Evolutionary conservation across 2,329 filamentous ascomycete species (phyloP).

Genomic region (Bipolaris victoriae): DNA sequence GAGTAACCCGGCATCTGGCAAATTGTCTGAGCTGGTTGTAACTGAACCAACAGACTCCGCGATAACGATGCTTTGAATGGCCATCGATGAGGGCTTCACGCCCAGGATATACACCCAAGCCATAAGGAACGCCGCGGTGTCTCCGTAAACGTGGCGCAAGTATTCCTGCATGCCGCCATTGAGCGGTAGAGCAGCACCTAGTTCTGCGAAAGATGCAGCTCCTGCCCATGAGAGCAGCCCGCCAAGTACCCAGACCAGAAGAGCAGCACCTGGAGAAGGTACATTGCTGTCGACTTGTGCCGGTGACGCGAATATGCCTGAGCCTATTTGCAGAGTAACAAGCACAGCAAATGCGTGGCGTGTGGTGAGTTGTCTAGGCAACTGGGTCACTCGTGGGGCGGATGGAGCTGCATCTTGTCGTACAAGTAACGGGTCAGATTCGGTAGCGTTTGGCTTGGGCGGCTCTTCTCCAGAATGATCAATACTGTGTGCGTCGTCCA

Average conservation of each 20-base stretch:
- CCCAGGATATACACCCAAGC: slow-evolving; percentile 71
- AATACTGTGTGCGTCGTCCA: slow-evolving; percentile 2
- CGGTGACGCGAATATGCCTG: slow-evolving; percentile 69
- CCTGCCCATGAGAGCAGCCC: slow-evolving; percentile 69
- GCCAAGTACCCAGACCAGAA: slow-evolving; percentile 67
- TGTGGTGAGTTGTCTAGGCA: slow-evolving; percentile 42
- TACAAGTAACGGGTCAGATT: slow-evolving; percentile 37
- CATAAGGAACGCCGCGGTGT: slow-evolving; percentile 66
- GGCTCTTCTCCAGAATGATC: slow-evolving; percentile 8
- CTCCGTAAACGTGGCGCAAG: slow-evolving; percentile 65
- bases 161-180: slow-evolving; percentile 70
- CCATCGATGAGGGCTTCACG: slow-evolving; percentile 68
- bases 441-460: slow-evolving; percentile 23
- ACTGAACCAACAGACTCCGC: slow-evolving; percentile 57
- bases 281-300: slow-evolving; percentile 68
- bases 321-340: slow-evolving; percentile 68
- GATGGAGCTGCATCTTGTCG: slow-evolving; percentile 20
- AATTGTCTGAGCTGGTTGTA: slow-evolving; percentile 43
- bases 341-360: slow-evolving; percentile 62
- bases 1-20: slow-evolving; percentile 28
- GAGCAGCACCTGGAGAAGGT: slow-evolving; percentile 63
- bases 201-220: slow-evolving; percentile 66
- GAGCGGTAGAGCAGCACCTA: slow-evolving; percentile 67
- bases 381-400: slow-evolving; percentile 18
- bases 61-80: slow-evolving; percentile 69